Base-by-base conservation (phyloP, 225 moss, liverwort and hornwort genomes). In the Rhytidiadelphus loreus region DNA sequence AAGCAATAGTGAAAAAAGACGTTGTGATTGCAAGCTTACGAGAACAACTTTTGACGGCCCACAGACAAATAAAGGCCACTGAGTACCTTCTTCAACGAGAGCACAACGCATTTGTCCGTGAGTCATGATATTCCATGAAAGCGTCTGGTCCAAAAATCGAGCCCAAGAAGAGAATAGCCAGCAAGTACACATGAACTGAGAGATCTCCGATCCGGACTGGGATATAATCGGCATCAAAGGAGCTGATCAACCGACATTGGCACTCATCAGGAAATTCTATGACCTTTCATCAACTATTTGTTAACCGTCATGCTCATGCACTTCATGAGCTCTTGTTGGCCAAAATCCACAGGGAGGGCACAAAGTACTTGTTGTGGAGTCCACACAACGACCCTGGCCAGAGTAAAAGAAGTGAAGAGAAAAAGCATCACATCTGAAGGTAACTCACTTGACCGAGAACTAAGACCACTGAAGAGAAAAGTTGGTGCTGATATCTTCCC, bases 1-100 rank as follows among this genome's bases (percentile, higher is more conserved):
- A 94, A 58, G 96, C 96, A 37, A 96, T 98, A 87, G 94, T 95
- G 53, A 96, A 94, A 86, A 98, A 98, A 91, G 98, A 98, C 66
- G 78, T 91, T 20, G 93, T 96, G 15, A 98, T 98, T 86, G 90
- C 92, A 80, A 93, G 91, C 81, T 91, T 98, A 65, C 92, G 92
- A 71, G 95, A 96, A 82, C 96, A 98, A 76, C 93, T 98, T 10
- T 33, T 92, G 68, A 73, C 91, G 87, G 96, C 96, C 44, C 94
- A 94, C 33, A 93, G 94, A 87, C 96, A 96, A 68, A 96, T 96
- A 37, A 93, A 96, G 90, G 94, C 95, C 86, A 98, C 96, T 60
- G 95, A 96, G 88, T 89, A 90, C 76, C 95, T 96, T 37, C 93
- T 98, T 68, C 94, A 93, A 87, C 94, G 92, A 79, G 96, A 96